These are phyloP conservation scores for Talaromyces thailandensis DNA, from an alignment of 495 filamentous ascomycete species.

Conservation along the genomic window DNA sequence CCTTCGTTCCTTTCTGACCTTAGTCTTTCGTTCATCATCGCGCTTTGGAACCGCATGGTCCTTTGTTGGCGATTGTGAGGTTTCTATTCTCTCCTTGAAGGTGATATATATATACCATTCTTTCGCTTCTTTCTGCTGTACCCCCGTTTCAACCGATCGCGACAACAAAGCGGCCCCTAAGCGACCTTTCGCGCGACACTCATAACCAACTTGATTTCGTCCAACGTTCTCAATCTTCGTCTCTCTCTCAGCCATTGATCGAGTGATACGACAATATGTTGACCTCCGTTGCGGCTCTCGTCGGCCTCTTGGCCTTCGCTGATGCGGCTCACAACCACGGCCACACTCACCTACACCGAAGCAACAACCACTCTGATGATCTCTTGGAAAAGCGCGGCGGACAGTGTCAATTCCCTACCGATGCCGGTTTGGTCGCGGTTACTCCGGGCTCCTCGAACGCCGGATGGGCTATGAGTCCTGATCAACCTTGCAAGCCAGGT, in stretches of 20 bases:
- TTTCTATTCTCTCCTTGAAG: conserved; percentile 6
- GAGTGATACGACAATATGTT: neutral
- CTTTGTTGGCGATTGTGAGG: neutral
- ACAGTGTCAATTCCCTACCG: conserved; percentile 55
- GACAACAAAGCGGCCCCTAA: neutral
- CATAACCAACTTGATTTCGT: neutral
- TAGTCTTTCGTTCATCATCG: conserved; percentile 9
- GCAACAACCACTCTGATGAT: conserved; percentile 6
- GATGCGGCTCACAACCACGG: conserved; percentile 30
- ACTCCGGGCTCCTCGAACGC: conserved; percentile 57
- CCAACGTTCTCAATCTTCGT: neutral
- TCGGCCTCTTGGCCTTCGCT: conserved; percentile 53
- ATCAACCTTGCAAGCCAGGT: conserved; percentile 60
- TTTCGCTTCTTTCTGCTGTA: neutral
- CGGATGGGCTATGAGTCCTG: conserved; percentile 77
- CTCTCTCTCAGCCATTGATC: neutral
- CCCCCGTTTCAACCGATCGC: neutral
- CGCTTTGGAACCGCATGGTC: neutral
- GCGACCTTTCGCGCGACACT: conserved; percentile 5
- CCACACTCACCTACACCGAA: conserved; percentile 21
- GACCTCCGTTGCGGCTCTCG: conserved; percentile 29
- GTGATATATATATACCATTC: neutral
- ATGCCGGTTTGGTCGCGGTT: conserved; percentile 60
- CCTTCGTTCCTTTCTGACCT: conserved; percentile 2
- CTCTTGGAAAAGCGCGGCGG: conserved; percentile 29